Conservation (phyloP, 768 basidiomycete species). For the Serendipita vermifera region DNA sequence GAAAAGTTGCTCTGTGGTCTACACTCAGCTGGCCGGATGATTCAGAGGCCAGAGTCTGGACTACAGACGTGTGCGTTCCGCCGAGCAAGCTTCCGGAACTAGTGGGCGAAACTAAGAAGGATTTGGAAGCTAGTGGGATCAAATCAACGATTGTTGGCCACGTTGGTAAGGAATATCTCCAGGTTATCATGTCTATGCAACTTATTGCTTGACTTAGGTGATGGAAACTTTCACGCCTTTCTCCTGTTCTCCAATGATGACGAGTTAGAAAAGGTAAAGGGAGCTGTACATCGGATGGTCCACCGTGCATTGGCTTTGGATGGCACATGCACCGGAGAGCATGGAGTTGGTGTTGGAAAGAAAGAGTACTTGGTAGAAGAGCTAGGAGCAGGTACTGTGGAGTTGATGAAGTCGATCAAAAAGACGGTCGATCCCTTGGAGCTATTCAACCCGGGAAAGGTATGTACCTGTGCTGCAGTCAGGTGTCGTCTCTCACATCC, state of each 20-base stretch:
- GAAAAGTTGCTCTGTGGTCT: slow-evolving; percentile 38
- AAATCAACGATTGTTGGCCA: slow-evolving; percentile 59
- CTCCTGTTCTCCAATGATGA: slow-evolving; percentile 40
- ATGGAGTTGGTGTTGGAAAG: slow-evolving; percentile 37
- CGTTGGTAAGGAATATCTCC: slow-evolving; percentile 54
- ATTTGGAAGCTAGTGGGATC: slow-evolving; percentile 44
- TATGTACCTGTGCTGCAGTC: no score
- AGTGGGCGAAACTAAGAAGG: slow-evolving; percentile 57
- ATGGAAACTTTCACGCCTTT: slow-evolving; percentile 31
- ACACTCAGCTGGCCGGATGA: slow-evolving; percentile 43
- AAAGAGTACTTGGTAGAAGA: slow-evolving; percentile 64
- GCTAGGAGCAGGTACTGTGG: slow-evolving; percentile 56
- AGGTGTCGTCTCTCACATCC: no score
- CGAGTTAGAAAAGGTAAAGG: slow-evolving; percentile 23
- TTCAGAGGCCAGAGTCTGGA: slow-evolving; percentile 39
- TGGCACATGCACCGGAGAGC: slow-evolving; percentile 53
- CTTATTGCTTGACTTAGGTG: not conserved
- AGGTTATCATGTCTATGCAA: slow-evolving; percentile 13
- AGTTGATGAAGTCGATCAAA: not conserved
- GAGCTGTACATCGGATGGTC: slow-evolving; percentile 48
- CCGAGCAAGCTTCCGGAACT: slow-evolving; percentile 40
- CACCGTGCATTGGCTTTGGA: slow-evolving; percentile 54
- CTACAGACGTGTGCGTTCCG: slow-evolving; percentile 61
- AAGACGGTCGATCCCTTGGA: not conserved
- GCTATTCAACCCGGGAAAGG: not conserved